phyloP scores from a whole-genome alignment of 495 filamentous ascomycete genomes.

The Aspergillus homomorphus region DNA sequence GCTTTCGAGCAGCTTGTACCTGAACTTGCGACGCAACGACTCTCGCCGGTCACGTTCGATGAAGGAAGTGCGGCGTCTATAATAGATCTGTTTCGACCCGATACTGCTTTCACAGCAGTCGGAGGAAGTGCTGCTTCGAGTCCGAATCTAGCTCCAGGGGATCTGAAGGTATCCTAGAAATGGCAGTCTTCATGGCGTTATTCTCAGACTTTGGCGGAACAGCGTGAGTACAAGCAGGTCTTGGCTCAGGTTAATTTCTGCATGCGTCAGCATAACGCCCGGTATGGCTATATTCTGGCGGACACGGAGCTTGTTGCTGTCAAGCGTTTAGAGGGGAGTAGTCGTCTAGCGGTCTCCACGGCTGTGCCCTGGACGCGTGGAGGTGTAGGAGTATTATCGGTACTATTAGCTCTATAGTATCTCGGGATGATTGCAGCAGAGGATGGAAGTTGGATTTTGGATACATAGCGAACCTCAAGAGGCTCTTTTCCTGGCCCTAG shows the following conservation, averaged over 20 bases:
- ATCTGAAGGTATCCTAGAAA: conserved; percentile 20
- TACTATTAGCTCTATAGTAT: neutral
- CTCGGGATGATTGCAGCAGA: neutral
- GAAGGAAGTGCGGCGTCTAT: conserved; percentile 3
- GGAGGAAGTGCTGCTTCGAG: conserved; percentile 1
- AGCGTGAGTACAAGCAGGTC: conserved; percentile 4
- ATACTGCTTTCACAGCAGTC: conserved; percentile 9
- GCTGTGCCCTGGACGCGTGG: conserved; percentile 12
- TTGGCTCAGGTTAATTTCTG: conserved; percentile 21
- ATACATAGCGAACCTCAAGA: neutral
- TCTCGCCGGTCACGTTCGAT: conserved; percentile 8
- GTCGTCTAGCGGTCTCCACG: conserved; percentile 13
- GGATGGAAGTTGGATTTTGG: neutral
- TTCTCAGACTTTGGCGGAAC: neutral
- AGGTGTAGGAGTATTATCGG: neutral
- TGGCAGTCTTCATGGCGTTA: conserved; percentile 8
- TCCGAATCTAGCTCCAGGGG: conserved; percentile 15
- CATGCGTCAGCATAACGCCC: conserved; percentile 14
- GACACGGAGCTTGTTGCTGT: conserved; percentile 15
- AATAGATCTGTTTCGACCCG: conserved; percentile 14
- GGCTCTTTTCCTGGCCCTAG: neutral
- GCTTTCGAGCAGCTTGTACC: conserved; percentile 11
- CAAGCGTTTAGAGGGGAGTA: conserved; percentile 13
- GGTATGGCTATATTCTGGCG: conserved; percentile 12
- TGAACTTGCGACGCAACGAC: neutral